A percentile compares a stretch with the other conserved stretches of the same genome.
Evolutionary conservation across 352 stramenopile genomes (phyloP).

Genomic region (Phytopythium oedochilum): DNA sequence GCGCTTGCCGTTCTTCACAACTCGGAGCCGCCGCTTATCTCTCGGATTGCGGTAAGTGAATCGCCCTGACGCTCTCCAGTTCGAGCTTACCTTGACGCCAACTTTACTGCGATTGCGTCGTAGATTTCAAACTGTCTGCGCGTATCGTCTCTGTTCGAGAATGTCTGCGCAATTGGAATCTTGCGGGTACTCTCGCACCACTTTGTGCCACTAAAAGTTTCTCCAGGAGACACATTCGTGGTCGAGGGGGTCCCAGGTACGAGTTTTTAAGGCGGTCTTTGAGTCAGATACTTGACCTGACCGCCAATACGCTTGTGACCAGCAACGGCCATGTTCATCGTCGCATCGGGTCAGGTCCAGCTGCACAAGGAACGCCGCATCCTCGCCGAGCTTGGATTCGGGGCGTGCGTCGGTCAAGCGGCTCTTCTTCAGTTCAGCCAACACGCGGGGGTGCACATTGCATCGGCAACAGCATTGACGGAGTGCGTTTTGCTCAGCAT

Average conservation of each 20-base stretch:
- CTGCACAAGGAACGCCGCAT: slow-evolving; percentile 72
- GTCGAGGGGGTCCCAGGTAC: slow-evolving; percentile 58
- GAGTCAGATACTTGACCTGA: no score
- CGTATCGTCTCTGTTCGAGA: slow-evolving; percentile 76
- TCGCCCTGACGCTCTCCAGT: not conserved
- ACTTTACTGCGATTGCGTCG: not conserved
- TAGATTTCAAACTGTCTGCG: slow-evolving; percentile 81
- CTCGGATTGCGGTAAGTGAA: slow-evolving; percentile 54
- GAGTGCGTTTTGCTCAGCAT: slow-evolving; percentile 77
- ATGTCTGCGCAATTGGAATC: slow-evolving; percentile 76
- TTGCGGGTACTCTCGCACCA: slow-evolving; percentile 72
- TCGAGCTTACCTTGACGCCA: not conserved
- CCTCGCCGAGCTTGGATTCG: slow-evolving; percentile 58
- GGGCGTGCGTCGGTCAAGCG: slow-evolving; percentile 73
- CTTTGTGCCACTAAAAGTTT: slow-evolving; percentile 57
- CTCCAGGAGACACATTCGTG: slow-evolving; percentile 52
- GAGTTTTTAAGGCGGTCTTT: no score
- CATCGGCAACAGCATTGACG: slow-evolving; percentile 58
- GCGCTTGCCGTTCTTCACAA: slow-evolving; percentile 28
- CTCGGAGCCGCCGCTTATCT: slow-evolving; percentile 52
- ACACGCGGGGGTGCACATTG: slow-evolving; percentile 65
- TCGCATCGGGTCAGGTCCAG: slow-evolving; percentile 66
- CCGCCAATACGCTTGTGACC: not conserved
- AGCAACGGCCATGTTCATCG: slow-evolving; percentile 79
- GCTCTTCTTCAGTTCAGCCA: slow-evolving; percentile 59